Evolutionary conservation across 169 alveolate species (phyloP), one percentile per base, ranked within the genome.

Genomic region (Babesia sp.): DNA sequence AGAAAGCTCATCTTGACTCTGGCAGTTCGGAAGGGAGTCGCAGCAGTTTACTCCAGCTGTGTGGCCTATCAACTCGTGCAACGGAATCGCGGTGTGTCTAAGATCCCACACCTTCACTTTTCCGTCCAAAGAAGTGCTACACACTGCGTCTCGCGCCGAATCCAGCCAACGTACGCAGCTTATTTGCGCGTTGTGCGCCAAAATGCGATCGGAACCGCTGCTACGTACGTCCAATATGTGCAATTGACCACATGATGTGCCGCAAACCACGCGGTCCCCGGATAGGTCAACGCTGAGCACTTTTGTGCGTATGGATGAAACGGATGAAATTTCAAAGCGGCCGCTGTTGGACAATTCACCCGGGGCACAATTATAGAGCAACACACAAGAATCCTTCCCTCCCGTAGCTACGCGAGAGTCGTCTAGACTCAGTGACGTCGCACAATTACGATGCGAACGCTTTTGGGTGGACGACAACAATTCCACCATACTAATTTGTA

Each of bases 61-160:
- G 56, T 79, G 87, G 22, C 87, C 87, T 1, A 70, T 71, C 39
- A 79, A 51, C 46, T 79, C 76, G 41, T 79, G 84, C 16, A 79
- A 12, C 34, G 87, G 83, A 7, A 71, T 58, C 26, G 73, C 44
- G 11, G 75, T 51, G 44, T 69, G 70, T 55, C 87, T 57, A 41
- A 71, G 39, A 74, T 79, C 87, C 87, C 87, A 79, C 31, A 79
- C 80, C 31, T 72, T 59, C 7, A 50, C 87, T 46, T 79, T 79
- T 3, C 67, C 57, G 48, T 79, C 87, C 31, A 33, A 79, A 14
- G 81, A 74, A n/a, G 71, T 26, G 42, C 69, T 60, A 26, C 53
- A 18, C 24, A 60, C 63, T 37, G 34, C 26, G 58, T 66, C 28
- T 4, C 72, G 41, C 0, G 60, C 56, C 7, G 57, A 16, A 20